These are phyloP conservation scores for Sporodiniella umbellata DNA, from an alignment of 371 early-diverging fungal species.

Conservation along the genomic window DNA sequence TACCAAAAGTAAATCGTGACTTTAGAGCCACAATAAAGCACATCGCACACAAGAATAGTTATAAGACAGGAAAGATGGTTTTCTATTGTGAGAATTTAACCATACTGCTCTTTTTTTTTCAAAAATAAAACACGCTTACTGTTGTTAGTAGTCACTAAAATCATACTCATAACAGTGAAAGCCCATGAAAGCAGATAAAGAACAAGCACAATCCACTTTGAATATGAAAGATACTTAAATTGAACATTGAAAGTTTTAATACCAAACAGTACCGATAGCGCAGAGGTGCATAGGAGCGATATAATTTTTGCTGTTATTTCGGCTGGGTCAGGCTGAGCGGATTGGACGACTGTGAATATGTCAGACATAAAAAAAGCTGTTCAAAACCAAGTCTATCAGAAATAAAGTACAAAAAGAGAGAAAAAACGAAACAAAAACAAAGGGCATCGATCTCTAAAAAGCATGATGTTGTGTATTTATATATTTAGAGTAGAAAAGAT, in stretches of 20 bases:
- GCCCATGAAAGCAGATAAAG: slow-evolving; percentile 24
- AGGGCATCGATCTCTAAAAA: background rate
- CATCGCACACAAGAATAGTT: slow-evolving; percentile 21
- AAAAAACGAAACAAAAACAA: background rate
- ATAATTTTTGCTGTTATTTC: slow-evolving; percentile 19
- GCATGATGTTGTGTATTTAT: no score
- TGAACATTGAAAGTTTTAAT: slow-evolving; percentile 19
- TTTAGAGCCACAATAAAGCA: slow-evolving; percentile 25
- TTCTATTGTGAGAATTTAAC: slow-evolving; percentile 2
- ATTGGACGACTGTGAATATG: background rate
- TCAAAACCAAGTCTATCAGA: no score
- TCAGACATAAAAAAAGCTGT: background rate
- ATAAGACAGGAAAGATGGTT: slow-evolving; percentile 19
- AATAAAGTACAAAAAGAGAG: background rate
- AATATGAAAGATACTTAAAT: slow-evolving; percentile 20
- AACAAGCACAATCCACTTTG: slow-evolving; percentile 14
- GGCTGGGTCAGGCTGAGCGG: slow-evolving; percentile 16
- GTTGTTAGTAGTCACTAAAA: slow-evolving; percentile 22
- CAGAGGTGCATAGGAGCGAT: slow-evolving; percentile 10
- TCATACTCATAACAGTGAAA: slow-evolving; percentile 7
- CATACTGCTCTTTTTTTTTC: background rate
- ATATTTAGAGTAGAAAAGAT: no score
- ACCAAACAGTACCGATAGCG: slow-evolving; percentile 15
- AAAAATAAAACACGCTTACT: slow-evolving; percentile 2
- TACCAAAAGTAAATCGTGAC: slow-evolving; percentile 23